phyloP scores from a whole-genome alignment of 2,329 filamentous ascomycete species.

The Fusarium odoratissimum region DNA sequence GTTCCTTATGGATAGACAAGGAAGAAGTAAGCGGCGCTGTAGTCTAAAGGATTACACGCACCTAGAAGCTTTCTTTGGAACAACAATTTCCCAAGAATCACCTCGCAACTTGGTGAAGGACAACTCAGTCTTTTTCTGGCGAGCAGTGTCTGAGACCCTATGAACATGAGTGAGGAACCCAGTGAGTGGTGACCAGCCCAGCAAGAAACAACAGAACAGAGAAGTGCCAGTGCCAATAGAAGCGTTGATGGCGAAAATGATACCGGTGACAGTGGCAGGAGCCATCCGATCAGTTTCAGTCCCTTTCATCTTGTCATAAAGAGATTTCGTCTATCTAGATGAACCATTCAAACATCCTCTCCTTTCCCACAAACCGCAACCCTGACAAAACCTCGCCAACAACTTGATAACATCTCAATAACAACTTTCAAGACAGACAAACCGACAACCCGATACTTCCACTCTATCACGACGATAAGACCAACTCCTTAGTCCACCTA shows the following conservation, averaged over 20 bases:
- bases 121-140: background rate
- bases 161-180: background rate
- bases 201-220: background rate
- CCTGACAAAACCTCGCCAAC: background rate
- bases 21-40: background rate
- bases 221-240: background rate
- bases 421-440: fast-evolving
- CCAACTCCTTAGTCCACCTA: background rate
- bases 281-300: background rate
- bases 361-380: background rate
- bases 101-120: background rate
- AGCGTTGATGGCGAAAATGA: fast-evolving
- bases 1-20: background rate
- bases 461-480: background rate
- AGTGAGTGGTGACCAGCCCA: background rate
- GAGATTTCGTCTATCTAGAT: background rate
- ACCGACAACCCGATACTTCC: fast-evolving
- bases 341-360: background rate
- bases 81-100: fast-evolving
- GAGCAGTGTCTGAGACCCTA: background rate
- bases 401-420: background rate
- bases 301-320: background rate
- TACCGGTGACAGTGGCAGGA: background rate
- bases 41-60: too few species aligned
- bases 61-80: background rate